These are phyloP conservation scores for Amphibolis antarctica DNA, from an alignment of 106 monocot species.

Conservation along the genomic window DNA sequence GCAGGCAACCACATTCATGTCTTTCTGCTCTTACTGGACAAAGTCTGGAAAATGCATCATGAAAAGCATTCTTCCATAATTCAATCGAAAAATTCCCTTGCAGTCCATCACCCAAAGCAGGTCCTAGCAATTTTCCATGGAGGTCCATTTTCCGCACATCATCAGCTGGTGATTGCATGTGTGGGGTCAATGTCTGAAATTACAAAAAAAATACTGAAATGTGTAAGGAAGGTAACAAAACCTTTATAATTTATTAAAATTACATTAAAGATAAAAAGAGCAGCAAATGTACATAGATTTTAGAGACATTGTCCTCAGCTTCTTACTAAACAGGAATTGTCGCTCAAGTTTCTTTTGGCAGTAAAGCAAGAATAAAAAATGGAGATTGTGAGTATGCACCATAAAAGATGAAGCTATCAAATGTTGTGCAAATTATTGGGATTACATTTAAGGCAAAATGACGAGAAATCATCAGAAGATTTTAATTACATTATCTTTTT, in stretches of 20 bases:
- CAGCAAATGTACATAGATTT: too few species aligned
- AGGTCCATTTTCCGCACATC: slow-evolving; percentile 21
- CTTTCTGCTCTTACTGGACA: slow-evolving; percentile 79
- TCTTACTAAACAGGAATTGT: too few species aligned
- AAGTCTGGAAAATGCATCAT: slow-evolving; percentile 61
- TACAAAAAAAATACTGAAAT: not conserved
- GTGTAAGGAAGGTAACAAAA: not conserved
- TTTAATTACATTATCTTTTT: too few species aligned
- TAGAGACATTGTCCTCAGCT: too few species aligned
- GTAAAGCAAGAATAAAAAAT: too few species aligned
- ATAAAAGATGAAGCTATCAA: not conserved
- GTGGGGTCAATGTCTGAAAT: slow-evolving; percentile 65
- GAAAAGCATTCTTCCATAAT: slow-evolving; percentile 82
- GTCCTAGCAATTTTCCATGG: slow-evolving; percentile 32
- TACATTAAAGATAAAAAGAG: not conserved
- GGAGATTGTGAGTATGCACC: too few species aligned
- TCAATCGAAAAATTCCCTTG: slow-evolving; percentile 71
- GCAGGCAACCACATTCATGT: slow-evolving; percentile 94
- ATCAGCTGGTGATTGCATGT: slow-evolving; percentile 73
- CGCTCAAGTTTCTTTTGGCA: too few species aligned
- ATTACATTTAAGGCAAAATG: not conserved
- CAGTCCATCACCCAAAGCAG: slow-evolving; percentile 46
- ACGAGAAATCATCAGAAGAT: not conserved
- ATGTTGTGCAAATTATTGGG: not conserved
- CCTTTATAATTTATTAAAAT: not conserved